Evolutionary conservation across 1,139 yeast genomes (phyloP).

Genomic region (Geotrichum carabidarum): DNA sequence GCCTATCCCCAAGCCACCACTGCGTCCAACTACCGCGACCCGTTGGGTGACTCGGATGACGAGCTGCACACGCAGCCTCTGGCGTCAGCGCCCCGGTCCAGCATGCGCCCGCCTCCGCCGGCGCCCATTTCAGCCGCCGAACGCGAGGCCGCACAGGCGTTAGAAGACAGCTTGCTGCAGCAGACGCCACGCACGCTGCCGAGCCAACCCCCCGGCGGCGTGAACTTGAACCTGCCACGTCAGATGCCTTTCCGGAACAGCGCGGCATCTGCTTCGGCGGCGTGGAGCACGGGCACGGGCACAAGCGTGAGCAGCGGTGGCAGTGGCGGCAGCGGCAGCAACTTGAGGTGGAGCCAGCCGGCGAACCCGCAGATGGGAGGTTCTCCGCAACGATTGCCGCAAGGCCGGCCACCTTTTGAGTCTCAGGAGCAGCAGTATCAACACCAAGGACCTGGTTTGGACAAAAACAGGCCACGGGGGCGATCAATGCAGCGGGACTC

Average conservation of each 20-base stretch:
- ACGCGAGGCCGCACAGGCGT: not conserved
- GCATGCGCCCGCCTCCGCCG: not conserved
- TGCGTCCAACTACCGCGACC: slow-evolving; percentile 4
- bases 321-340: too few species aligned
- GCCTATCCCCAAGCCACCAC: not conserved
- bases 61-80: not conserved
- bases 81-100: too few species aligned
- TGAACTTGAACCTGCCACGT: not conserved
- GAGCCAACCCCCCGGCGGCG: not conserved
- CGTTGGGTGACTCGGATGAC: slow-evolving; percentile 7
- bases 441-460: not conserved
- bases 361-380: not conserved
- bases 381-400: not conserved
- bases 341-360: too few species aligned
- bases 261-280: too few species aligned
- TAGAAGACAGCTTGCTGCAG: not conserved
- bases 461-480: not conserved
- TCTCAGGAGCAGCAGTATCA: not conserved
- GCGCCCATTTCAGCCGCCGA: not conserved
- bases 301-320: too few species aligned
- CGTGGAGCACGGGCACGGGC: too few species aligned
- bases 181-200: not conserved
- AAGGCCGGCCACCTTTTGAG: not conserved
- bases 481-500: too few species aligned
- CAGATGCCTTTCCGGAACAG: too few species aligned